Base-by-base conservation (phyloP, 2,329 filamentous ascomycete species). In the Phialophora chinensis region DNA sequence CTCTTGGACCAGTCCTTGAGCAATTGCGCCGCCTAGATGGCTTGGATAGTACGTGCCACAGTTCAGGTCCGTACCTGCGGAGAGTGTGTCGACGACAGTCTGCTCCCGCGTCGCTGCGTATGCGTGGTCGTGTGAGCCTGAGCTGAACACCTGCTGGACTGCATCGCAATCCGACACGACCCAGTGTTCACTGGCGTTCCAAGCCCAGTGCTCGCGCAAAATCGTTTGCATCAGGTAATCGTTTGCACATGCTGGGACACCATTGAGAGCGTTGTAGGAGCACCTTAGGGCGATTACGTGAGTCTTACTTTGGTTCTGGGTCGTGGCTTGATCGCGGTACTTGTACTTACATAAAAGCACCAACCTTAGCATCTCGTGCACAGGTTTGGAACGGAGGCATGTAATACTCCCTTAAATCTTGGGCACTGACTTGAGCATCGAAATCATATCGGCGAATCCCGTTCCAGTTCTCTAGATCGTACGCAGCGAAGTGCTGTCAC, bases 131-230 rank as follows among this genome's bases (percentile, higher is more conserved):
- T 66, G 59, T 17, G 47, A 42, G 29, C 27, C 58, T 23, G 47
- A 50, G n/a, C 47, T 50, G 69, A 80, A 87, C 60, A 90, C 82
- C 71, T 88, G 84, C 52, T 83, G 79, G 0, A 90, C 79, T 0
- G 88, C 84, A 63, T 87, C 87, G 70, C 89, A 91, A 73, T 91
- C 88, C n/a, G 83, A 86, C 0, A 86, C 87, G 38, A 91, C 82
- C 73, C 84, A 89, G 67, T 89, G 85, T 59, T 87, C 82, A 54
- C 86, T 82, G 3, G 83, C 80, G 0, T 82, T 85, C 82, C 87
- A 91, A 50, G 80, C 82, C 86, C 88, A 91, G 72, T 87, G 85
- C 52, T 88, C 84, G 0, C 89, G 83, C 3, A 91, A 80, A 17
- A 91, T 79, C 0, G 84, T 84, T 67, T 88, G 81, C 47, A 91